Conservation (phyloP, 805 yeast species). For the Saccharomycopsis sp. region DNA sequence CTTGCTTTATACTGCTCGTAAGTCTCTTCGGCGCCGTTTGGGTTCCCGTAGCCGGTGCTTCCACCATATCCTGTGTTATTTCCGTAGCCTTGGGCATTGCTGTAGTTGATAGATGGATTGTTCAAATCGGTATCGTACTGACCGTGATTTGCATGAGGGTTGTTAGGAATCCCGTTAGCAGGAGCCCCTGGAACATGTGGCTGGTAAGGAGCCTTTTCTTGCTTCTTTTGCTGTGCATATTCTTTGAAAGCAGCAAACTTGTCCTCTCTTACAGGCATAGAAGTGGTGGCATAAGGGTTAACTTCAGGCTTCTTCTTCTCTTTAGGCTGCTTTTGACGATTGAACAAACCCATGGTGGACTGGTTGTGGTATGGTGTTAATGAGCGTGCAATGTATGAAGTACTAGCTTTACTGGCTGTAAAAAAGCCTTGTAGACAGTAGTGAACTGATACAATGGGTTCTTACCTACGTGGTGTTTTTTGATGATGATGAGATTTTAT, state of each 20-base stretch:
- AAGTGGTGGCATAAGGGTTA: conserved; percentile 1
- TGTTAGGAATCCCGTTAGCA: background rate
- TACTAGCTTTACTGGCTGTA: too few relatives aligned
- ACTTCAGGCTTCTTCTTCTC: background rate
- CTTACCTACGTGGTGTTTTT: too few relatives aligned
- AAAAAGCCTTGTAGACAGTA: too few relatives aligned
- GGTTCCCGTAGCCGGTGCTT: conserved; percentile 1
- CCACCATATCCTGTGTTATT: background rate
- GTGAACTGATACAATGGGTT: too few relatives aligned
- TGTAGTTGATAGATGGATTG: background rate
- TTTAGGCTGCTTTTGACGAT: background rate
- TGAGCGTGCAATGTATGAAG: too few relatives aligned
- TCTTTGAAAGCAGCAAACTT: background rate
- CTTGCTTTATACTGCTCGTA: conserved; percentile 17
- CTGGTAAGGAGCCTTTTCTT: background rate
- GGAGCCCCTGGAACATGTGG: background rate
- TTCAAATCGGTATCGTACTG: background rate
- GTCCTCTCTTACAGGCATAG: background rate
- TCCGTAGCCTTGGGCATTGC: conserved; percentile 1
- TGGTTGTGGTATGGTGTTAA: too few relatives aligned
- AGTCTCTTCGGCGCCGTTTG: conserved; percentile 11
- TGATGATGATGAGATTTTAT: too few relatives aligned
- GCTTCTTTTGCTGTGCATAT: background rate
- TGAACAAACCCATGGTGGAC: background rate
- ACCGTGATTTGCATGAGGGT: background rate